These are phyloP conservation scores for Paraconiothyrium sp. DNA, from an alignment of 2,329 filamentous ascomycete genomes.

Conservation along the genomic window DNA sequence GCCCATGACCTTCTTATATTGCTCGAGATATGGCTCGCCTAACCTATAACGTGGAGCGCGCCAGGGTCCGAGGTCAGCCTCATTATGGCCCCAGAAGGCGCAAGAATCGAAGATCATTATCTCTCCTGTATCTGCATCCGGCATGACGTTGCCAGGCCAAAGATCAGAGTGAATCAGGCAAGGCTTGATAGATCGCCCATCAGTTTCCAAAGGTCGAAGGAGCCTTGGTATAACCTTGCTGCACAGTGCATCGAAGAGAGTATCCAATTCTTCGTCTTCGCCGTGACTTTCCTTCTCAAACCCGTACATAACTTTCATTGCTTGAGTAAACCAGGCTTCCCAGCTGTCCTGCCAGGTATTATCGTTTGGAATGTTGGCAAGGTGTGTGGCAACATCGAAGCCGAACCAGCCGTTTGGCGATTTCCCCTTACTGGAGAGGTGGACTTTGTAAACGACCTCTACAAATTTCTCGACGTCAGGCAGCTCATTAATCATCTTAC, in stretches of 20 bases:
- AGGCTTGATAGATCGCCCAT: slow-evolving; percentile 37
- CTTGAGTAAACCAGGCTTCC: slow-evolving; percentile 20
- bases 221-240: slow-evolving; percentile 47
- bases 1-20: slow-evolving; percentile 16
- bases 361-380: slow-evolving; percentile 19
- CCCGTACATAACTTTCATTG: slow-evolving; percentile 13
- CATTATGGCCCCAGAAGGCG: slow-evolving; percentile 22
- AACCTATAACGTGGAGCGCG: slow-evolving; percentile 17
- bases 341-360: slow-evolving; percentile 18
- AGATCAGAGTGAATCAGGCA: slow-evolving; percentile 43
- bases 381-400: slow-evolving; percentile 19
- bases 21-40: slow-evolving; percentile 16
- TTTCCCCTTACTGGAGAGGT: slow-evolving; percentile 21
- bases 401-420: slow-evolving; percentile 18
- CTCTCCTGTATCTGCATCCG: slow-evolving; percentile 8
- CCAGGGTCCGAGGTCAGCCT: slow-evolving; percentile 21
- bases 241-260: slow-evolving; percentile 12
- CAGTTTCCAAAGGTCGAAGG: slow-evolving; percentile 43
- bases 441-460: slow-evolving; percentile 16
- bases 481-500: slow-evolving; percentile 18
- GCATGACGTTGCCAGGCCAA: slow-evolving; percentile 40
- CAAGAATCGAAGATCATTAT: slow-evolving; percentile 19
- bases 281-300: slow-evolving; percentile 18
- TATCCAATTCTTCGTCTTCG: slow-evolving; percentile 18
- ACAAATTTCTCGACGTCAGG: slow-evolving; percentile 12